phyloP scores from a whole-genome alignment of 768 basidiomycete species.

The Boletus tomentosulus region DNA sequence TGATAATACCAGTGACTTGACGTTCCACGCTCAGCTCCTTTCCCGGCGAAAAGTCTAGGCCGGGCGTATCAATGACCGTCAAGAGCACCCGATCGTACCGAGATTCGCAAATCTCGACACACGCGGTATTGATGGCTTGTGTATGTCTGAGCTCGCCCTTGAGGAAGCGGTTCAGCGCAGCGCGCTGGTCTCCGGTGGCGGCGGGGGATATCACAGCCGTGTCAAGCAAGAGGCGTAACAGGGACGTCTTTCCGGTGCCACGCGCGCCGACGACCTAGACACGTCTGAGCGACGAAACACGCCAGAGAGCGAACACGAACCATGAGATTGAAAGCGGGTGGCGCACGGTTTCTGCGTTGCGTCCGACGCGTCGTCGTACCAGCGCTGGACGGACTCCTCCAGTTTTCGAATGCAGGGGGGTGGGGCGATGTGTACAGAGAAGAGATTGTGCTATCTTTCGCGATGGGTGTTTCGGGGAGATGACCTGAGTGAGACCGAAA shows the following conservation, averaged over 20 bases:
- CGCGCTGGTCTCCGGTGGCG: constrained; percentile 71
- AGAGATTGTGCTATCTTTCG: constrained; percentile 53
- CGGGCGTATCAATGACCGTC: constrained; percentile 83
- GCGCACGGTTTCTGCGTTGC: constrained; percentile 59
- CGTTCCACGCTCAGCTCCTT: constrained; percentile 75
- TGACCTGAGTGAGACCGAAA: constrained; percentile 52
- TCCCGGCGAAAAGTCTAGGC: constrained; percentile 70
- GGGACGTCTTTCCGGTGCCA: constrained; percentile 82
- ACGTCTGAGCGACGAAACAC: constrained; percentile 1
- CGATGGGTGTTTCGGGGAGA: constrained; percentile 17
- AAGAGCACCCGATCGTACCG: constrained; percentile 74
- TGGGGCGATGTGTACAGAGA: constrained; percentile 60
- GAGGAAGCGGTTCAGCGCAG: constrained; percentile 61
- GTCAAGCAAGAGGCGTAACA: constrained; percentile 74
- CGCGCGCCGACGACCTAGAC: constrained; percentile 71
- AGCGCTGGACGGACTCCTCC: constrained; percentile 37
- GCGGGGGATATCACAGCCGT: constrained; percentile 79
- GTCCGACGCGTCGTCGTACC: constrained; percentile 46
- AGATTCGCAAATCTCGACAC: constrained; percentile 80
- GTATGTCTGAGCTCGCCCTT: constrained; percentile 59
- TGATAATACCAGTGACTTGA: constrained; percentile 69
- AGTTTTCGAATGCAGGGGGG: constrained; percentile 60
- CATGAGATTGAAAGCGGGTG: constrained; percentile 87
- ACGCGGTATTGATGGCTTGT: constrained; percentile 59
- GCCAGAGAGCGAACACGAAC: constrained; percentile 34